Base-by-base conservation (phyloP, 768 basidiomycete genomes). In the Leucogyrophana mollusca region DNA sequence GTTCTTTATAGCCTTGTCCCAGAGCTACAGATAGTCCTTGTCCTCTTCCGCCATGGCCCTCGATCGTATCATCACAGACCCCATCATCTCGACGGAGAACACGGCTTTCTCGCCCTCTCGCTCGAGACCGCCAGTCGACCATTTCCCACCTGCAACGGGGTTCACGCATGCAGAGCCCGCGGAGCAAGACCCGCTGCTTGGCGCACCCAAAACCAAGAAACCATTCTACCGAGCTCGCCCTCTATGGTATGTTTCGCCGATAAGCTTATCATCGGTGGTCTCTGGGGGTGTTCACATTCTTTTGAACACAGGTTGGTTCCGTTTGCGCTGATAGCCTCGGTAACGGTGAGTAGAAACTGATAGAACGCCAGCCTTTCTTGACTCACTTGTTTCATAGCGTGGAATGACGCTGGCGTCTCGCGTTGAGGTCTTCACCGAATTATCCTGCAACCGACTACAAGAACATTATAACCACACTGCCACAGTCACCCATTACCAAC, bases 221-320 rank as follows among this genome's bases (percentile, higher is more conserved):
- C 72, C 75, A 1, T 78, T 75, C 59, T 77, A 76, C 50, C 73
- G 77, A 42, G 67, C 76, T 2, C 63, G 76, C 32, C 77, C 77
- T 32, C 51, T 77, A 50, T 77, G 77, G 75, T 74, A 56, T 44
- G 52, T 46, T 5, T n/a, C n/a, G n/a, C 4, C n/a, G 10, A 40
- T 30, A 14, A 33, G 21, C 24, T 37, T 35, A 22, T 24, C 36
- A 17, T 22, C 11, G 22, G 14, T 30, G 7, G 37, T 37, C 6
- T 13, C 27, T 30, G 27, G 27, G 27, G 6, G 27, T 16, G 35
- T 9, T 21, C 35, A 16, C 20, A 9, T n/a, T n/a, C n/a, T n/a
- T n/a, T n/a, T n/a, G n/a, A n/a, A n/a, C n/a, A n/a, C 49, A 88
- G 87, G 86, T 69, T 89, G 34, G 80, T 87, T 36, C 87, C 88